Conservation (phyloP, 306 rosid genomes). For the Cajanus cajan region DNA sequence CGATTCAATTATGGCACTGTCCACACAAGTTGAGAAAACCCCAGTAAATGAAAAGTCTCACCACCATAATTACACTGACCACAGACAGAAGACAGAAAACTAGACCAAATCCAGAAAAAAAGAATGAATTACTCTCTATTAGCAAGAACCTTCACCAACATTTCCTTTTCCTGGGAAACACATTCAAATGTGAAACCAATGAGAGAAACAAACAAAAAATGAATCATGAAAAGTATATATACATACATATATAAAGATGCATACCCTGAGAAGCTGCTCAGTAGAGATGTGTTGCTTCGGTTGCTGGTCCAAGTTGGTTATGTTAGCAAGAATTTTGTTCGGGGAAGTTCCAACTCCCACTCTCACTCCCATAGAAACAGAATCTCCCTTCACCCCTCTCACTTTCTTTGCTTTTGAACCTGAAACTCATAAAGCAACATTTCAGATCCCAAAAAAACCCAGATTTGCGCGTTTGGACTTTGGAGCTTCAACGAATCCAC, state of each 20-base stretch:
- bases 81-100: background rate
- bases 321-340: constrained; percentile 63
- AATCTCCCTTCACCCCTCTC: constrained; percentile 36
- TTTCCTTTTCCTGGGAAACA: constrained; percentile 65
- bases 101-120: constrained; percentile 24
- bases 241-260: background rate
- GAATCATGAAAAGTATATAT: background rate
- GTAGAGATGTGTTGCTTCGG: constrained; percentile 24
- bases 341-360: constrained; percentile 43
- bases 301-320: constrained; percentile 63
- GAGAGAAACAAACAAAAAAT: background rate
- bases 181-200: constrained; percentile 12
- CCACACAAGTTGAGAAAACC: constrained; percentile 37
- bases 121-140: constrained; percentile 67
- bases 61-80: background rate
- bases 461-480: background rate
- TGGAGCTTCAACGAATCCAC: background rate
- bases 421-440: constrained; percentile 40
- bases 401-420: constrained; percentile 41
- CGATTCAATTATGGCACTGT: constrained; percentile 58
- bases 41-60: background rate
- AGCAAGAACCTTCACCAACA: constrained; percentile 52
- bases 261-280: constrained; percentile 63
- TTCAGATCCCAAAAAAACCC: constrained; percentile 12
- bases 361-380: constrained; percentile 41